A percentile compares a stretch with the other conserved stretches of the same genome.
phyloP scores from a whole-genome alignment of 305 asterid genomes.

The Solanum aculeatissimum region DNA sequence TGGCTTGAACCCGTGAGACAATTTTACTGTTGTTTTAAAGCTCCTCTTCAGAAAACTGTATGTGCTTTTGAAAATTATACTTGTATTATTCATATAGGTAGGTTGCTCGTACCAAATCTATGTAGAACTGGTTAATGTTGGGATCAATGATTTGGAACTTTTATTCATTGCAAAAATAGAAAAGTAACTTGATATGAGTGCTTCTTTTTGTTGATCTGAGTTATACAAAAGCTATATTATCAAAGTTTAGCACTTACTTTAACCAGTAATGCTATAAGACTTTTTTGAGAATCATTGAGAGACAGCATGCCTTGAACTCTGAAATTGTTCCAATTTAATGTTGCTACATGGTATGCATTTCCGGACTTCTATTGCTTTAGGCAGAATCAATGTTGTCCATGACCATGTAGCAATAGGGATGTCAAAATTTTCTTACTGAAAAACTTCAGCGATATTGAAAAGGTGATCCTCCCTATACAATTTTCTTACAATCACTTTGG shows the following conservation, averaged over 20 bases:
- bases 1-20: neutral
- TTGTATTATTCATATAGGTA: neutral
- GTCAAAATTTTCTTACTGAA: neutral
- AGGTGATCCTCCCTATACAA: neutral
- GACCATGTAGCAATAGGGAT: neutral
- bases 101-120: neutral
- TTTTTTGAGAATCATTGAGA: neutral
- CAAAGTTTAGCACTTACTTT: neutral
- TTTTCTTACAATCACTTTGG: neutral
- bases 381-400: neutral
- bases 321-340: neutral
- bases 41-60: neutral
- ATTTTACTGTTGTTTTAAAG: neutral
- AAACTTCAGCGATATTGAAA: neutral
- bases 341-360: neutral
- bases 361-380: neutral
- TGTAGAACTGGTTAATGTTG: neutral
- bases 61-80: neutral
- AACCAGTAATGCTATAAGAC: neutral
- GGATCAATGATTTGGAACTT: neutral
- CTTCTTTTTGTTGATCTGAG: neutral
- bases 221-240: neutral
- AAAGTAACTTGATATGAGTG: neutral
- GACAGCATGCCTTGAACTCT: neutral
- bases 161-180: neutral